phyloP scores from a whole-genome alignment of 1,139 yeast species.

The Lodderomyces orthopsilosis region DNA sequence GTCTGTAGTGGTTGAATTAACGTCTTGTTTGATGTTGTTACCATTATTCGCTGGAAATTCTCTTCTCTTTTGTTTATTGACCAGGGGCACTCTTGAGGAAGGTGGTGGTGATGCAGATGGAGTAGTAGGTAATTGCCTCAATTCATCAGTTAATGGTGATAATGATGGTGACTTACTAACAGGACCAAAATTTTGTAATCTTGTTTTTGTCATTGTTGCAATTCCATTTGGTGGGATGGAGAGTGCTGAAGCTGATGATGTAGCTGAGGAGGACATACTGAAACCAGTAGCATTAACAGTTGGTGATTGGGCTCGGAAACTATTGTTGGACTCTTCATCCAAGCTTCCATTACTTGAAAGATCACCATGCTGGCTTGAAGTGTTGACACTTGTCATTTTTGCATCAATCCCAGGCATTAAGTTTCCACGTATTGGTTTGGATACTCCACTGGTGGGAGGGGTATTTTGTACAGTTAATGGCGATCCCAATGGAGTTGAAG shows the following conservation, averaged over 20 bases:
- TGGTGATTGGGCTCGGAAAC: slow-evolving; percentile 1
- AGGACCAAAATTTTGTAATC: neutral
- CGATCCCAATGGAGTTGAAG: slow-evolving; percentile 9
- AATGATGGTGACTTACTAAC: neutral
- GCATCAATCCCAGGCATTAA: neutral
- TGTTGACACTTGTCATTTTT: neutral
- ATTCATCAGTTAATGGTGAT: slow-evolving; percentile 1
- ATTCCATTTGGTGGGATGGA: neutral
- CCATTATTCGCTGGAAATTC: neutral
- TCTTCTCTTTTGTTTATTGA: neutral
- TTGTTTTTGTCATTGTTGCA: slow-evolving; percentile 1
- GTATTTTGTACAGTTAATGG: slow-evolving; percentile 8
- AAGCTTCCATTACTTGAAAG: slow-evolving; percentile 1
- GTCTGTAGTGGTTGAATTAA: neutral
- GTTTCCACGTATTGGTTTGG: neutral
- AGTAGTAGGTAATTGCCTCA: neutral
- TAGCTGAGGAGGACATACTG: neutral
- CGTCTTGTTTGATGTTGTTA: neutral
- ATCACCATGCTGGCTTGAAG: neutral
- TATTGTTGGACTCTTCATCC: slow-evolving; percentile 4
- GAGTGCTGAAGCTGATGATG: slow-evolving; percentile 7
- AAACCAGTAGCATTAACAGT: neutral
- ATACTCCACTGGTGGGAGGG: neutral
- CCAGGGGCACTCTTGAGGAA: neutral
- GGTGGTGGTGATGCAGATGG: slow-evolving; percentile 1